Evolutionary conservation across 305 asterid species (phyloP).

Genomic region (Fraxinus nigra): DNA sequence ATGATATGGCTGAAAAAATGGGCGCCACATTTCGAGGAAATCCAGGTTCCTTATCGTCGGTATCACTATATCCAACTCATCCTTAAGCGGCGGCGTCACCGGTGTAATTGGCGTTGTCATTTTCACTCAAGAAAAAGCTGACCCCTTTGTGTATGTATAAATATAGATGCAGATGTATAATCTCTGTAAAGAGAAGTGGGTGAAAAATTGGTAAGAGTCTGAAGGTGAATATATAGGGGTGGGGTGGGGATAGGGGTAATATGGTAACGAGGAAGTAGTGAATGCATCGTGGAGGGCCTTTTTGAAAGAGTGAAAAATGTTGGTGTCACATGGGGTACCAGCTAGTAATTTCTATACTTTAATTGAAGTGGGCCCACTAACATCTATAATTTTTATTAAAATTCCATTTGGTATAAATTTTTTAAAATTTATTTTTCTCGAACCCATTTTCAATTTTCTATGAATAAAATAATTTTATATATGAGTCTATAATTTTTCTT

Average conservation of each 20-base stretch:
- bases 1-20: slow-evolving; percentile 50
- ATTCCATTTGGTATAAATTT: not conserved
- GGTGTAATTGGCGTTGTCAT: slow-evolving; percentile 40
- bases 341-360: slow-evolving; percentile 4
- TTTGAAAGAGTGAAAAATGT: not conserved
- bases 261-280: slow-evolving; percentile 19
- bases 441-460: not conserved
- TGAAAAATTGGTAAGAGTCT: slow-evolving; percentile 11
- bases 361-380: not conserved
- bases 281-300: not conserved
- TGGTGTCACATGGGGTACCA: slow-evolving; percentile 29
- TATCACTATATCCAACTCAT: slow-evolving; percentile 50
- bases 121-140: not conserved
- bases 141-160: not conserved
- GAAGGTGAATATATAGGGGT: slow-evolving; percentile 22
- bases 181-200: slow-evolving; percentile 10
- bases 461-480: too few species aligned
- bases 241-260: slow-evolving; percentile 23
- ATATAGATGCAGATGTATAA: not conserved
- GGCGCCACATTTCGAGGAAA: slow-evolving; percentile 57
- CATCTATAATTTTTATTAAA: not conserved
- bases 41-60: slow-evolving; percentile 53
- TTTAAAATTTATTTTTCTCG: not conserved
- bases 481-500: too few species aligned
- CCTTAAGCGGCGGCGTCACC: slow-evolving; percentile 40